A percentile compares a stretch with the other conserved stretches of the same genome.
phyloP scores from a whole-genome alignment of 805 yeast genomes.

The Cyberlindnera euphorbiae region DNA sequence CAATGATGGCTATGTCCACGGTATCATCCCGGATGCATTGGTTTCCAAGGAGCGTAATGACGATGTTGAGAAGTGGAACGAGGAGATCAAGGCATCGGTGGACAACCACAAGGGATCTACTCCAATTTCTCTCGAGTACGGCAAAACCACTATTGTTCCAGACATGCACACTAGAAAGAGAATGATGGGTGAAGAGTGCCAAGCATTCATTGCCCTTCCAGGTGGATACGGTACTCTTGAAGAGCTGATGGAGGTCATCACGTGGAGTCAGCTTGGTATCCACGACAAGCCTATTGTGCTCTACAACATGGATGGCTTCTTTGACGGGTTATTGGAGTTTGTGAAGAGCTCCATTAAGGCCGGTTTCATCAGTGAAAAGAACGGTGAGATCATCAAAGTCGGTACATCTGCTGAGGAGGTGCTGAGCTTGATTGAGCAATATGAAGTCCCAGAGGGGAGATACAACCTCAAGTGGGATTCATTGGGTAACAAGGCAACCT shows the following conservation, averaged over 20 bases:
- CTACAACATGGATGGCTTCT: conserved; percentile 77
- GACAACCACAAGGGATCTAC: conserved; percentile 63
- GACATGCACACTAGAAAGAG: conserved; percentile 90
- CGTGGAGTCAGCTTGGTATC: conserved; percentile 88
- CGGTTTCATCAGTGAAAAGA: conserved; percentile 66
- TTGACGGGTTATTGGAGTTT: conserved; percentile 62
- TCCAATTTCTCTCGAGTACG: conserved; percentile 54
- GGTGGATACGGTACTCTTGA: conserved; percentile 92
- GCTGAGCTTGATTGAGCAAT: conserved; percentile 52
- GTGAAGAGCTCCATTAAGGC: conserved; percentile 51
- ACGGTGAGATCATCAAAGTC: conserved; percentile 63
- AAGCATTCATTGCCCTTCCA: conserved; percentile 84
- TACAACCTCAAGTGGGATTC: conserved; percentile 67
- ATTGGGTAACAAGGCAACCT: conserved; percentile 14
- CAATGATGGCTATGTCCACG: conserved; percentile 68
- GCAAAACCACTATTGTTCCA: conserved; percentile 72
- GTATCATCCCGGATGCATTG: conserved; percentile 81
- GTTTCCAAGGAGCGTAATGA: conserved; percentile 65
- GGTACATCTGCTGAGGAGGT: conserved; percentile 70
- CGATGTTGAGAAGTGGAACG: conserved; percentile 38
- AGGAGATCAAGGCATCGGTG: conserved; percentile 44
- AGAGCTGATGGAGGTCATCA: conserved; percentile 83
- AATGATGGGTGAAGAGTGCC: conserved; percentile 82
- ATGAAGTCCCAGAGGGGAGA: conserved; percentile 65
- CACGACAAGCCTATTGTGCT: conserved; percentile 78